phyloP scores from a whole-genome alignment of 2,329 filamentous ascomycete genomes.

The Neocucurbitaria cava region DNA sequence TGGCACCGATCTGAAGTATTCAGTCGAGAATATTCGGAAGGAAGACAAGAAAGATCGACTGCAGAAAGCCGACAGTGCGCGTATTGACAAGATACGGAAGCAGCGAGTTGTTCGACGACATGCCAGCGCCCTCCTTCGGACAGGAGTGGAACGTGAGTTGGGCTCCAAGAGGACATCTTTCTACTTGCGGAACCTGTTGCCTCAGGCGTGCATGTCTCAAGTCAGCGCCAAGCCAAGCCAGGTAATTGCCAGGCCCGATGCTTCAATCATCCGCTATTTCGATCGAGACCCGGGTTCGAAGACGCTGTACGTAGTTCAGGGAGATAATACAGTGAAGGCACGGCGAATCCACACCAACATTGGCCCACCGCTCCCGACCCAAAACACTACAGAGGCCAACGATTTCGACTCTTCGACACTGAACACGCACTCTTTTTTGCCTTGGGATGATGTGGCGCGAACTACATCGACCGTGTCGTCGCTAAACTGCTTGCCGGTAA shows the following conservation, averaged over 20 bases:
- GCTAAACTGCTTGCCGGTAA: constrained; percentile 33
- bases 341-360: constrained; percentile 11
- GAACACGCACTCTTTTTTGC: constrained; percentile 25
- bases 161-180: constrained; percentile 24
- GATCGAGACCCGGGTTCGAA: constrained; percentile 33
- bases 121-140: constrained; percentile 22
- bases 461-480: constrained; percentile 42
- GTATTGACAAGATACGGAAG: constrained; percentile 20
- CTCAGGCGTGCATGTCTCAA: constrained; percentile 33
- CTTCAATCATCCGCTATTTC: constrained; percentile 29
- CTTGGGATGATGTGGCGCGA: constrained; percentile 29
- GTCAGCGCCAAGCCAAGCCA: constrained; percentile 9
- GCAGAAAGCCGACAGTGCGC: constrained; percentile 13
- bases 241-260: constrained; percentile 12
- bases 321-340: constrained; percentile 29
- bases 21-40: constrained; percentile 50
- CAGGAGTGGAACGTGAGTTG: constrained; percentile 37
- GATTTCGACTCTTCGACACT: not conserved
- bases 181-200: constrained; percentile 32
- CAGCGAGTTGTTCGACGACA: constrained; percentile 34
- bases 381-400: constrained; percentile 4
- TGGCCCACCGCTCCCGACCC: constrained; percentile 5
- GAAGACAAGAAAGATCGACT: constrained; percentile 35
- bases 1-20: constrained; percentile 49
- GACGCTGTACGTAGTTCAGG: constrained; percentile 33